A percentile compares a stretch with the other conserved stretches of the same genome.
Conservation (phyloP, 768 basidiomycete genomes). For the Kwoniella mangroviensis region DNA sequence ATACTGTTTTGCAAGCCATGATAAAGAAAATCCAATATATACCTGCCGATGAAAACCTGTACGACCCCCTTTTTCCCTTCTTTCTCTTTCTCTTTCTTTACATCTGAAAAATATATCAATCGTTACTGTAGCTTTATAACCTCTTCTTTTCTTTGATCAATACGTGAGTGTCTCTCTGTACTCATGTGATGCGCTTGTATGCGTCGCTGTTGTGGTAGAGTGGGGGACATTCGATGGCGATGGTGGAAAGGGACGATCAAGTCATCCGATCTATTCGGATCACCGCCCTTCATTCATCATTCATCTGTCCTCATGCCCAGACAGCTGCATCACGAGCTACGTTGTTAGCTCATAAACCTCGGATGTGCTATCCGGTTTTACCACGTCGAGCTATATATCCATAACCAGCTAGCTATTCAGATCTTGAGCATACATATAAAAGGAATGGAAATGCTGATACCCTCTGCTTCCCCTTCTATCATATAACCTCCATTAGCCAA, state of each 20-base stretch:
- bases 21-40: neutral
- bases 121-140: slow-evolving; percentile 8
- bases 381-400: neutral
- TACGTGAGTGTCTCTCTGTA: neutral
- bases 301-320: neutral
- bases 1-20: too few relatives aligned
- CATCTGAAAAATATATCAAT: neutral
- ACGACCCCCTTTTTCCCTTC: neutral
- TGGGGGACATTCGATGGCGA: neutral
- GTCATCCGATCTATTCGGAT: slow-evolving; percentile 1
- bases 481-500: neutral
- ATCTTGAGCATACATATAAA: neutral
- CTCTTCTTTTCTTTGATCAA: neutral
- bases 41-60: neutral
- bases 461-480: neutral
- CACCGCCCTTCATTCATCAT: neutral
- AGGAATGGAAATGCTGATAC: slow-evolving; percentile 1
- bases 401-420: too few relatives aligned
- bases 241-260: neutral
- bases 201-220: neutral
- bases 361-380: neutral
- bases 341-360: neutral
- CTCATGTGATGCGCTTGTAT: neutral
- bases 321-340: neutral
- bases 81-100: neutral